phyloP scores from a whole-genome alignment of 805 yeast species.

The Schwanniomyces vanrijiae region DNA sequence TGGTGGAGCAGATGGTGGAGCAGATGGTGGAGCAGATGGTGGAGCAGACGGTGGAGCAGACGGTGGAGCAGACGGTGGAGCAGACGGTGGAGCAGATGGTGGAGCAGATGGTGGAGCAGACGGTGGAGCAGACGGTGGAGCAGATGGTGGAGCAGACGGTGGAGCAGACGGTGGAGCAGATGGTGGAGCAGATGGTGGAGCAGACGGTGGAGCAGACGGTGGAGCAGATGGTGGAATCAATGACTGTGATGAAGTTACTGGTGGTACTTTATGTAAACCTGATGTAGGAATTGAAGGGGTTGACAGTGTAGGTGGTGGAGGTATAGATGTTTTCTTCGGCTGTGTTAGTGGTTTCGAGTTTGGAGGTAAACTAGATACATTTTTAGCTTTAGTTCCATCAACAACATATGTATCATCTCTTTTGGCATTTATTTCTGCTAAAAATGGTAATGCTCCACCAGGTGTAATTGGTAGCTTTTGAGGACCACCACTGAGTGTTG shows the following conservation, averaged over 20 bases:
- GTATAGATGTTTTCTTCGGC: not conserved
- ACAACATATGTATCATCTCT: conserved; percentile 52
- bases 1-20: conserved; percentile 4
- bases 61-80: conserved; percentile 15
- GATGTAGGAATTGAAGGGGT: conserved; percentile 17
- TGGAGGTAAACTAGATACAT: not conserved
- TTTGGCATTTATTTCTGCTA: conserved; percentile 57
- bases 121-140: conserved; percentile 8
- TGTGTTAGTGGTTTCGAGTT: not conserved
- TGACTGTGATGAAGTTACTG: conserved; percentile 18
- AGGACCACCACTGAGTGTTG: conserved; percentile 12
- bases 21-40: conserved; percentile 11
- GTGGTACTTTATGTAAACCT: not conserved
- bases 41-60: conserved; percentile 9
- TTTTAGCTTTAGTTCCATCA: conserved; percentile 21
- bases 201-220: conserved; percentile 20
- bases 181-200: conserved; percentile 17
- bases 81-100: conserved; percentile 12
- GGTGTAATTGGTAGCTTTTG: conserved; percentile 15
- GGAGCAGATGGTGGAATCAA: conserved; percentile 2
- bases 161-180: conserved; percentile 16
- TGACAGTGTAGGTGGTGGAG: not conserved
- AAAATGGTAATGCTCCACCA: conserved; percentile 51
- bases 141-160: conserved; percentile 11
- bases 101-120: conserved; percentile 13